Conservation (phyloP, 306 rosid species). For the Acacia acuminata region DNA sequence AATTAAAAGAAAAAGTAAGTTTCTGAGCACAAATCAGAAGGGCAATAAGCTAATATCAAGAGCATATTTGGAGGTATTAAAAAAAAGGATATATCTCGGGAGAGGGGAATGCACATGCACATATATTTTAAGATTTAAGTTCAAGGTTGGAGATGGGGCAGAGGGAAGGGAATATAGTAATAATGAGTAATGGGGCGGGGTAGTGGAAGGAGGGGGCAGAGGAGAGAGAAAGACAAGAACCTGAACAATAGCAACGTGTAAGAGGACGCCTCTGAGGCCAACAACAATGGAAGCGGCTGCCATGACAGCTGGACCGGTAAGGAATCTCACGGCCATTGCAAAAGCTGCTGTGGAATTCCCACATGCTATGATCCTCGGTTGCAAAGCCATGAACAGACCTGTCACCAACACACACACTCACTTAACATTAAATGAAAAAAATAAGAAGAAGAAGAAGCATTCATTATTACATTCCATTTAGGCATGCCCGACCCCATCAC, state of each 20-base stretch:
- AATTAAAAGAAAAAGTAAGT: background rate
- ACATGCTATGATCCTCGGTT: constrained; percentile 98
- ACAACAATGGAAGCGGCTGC: constrained; percentile 96
- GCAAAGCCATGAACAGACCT: constrained; percentile 99
- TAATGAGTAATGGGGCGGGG: constrained; percentile 31
- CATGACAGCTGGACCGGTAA: constrained; percentile 97
- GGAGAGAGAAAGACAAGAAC: constrained; percentile 38
- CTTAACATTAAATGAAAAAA: background rate
- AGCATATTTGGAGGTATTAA: background rate
- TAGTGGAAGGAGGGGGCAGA: constrained; percentile 45
- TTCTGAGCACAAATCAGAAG: background rate
- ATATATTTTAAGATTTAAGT: background rate
- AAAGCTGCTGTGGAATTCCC: constrained; percentile 88
- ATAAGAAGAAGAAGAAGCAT: background rate
- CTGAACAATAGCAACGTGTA: constrained; percentile 96
- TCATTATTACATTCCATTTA: background rate
- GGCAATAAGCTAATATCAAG: background rate
- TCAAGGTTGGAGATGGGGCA: no score
- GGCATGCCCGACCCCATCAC: constrained; percentile 34
- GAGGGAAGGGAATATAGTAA: constrained; percentile 18
- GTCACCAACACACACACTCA: constrained; percentile 29
- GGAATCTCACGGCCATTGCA: constrained; percentile 97
- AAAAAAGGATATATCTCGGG: constrained; percentile 38
- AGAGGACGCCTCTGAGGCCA: constrained; percentile 83
- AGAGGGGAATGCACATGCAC: background rate